Evolutionary conservation across 805 yeast species (phyloP).

Genomic region (Candida ascalaphidarum): DNA sequence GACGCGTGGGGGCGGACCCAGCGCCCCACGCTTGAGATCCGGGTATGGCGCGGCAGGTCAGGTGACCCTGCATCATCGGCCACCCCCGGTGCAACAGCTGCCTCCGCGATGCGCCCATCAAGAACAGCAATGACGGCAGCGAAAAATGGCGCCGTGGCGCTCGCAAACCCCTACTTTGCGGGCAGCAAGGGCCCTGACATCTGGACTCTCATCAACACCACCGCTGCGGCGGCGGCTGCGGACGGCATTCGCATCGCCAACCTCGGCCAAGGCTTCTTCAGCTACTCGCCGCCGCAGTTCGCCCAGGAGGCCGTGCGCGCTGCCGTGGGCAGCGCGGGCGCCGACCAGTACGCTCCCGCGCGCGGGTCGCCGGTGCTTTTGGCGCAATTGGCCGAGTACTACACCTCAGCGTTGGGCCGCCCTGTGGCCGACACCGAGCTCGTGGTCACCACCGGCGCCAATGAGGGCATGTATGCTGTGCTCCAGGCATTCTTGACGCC

Average conservation of each 20-base stretch:
- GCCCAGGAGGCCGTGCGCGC: slow-evolving; percentile 74
- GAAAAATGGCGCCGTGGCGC: slow-evolving; percentile 13
- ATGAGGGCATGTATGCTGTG: slow-evolving; percentile 84
- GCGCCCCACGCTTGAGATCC: no score
- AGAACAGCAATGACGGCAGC: no score
- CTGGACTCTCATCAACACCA: slow-evolving; percentile 92
- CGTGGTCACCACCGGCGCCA: slow-evolving; percentile 91
- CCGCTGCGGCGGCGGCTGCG: slow-evolving; percentile 68
- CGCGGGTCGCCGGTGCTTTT: slow-evolving; percentile 76
- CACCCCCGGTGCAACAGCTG: no score
- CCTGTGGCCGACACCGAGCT: slow-evolving; percentile 52
- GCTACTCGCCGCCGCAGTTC: slow-evolving; percentile 93
- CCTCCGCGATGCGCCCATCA: no score
- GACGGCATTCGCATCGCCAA: slow-evolving; percentile 75
- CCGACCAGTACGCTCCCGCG: slow-evolving; percentile 91
- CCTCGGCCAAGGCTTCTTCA: slow-evolving; percentile 95
- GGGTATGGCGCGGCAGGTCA: no score
- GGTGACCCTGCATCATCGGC: no score
- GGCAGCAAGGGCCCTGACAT: slow-evolving; percentile 84
- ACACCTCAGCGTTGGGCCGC: slow-evolving; percentile 58
- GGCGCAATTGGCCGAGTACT: slow-evolving; percentile 60
- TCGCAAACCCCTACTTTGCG: slow-evolving; percentile 62
- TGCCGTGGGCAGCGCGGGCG: slow-evolving; percentile 64
- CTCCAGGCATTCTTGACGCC: slow-evolving; percentile 77
- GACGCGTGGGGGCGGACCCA: no score